Evolutionary conservation across 176 grass and related monocot species (phyloP).

Genomic region (Hordeum marinum): DNA sequence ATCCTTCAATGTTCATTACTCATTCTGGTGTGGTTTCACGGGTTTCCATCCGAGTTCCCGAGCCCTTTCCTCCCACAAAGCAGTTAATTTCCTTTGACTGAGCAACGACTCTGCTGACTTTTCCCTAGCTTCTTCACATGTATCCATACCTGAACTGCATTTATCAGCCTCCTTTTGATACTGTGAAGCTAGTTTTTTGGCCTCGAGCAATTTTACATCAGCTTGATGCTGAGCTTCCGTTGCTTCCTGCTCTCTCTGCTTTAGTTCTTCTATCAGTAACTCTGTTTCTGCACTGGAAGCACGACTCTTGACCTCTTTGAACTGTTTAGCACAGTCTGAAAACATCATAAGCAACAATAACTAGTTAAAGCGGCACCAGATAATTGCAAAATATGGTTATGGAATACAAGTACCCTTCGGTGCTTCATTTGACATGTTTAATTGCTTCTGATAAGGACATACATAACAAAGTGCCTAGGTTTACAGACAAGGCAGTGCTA

Average conservation of each 20-base stretch:
- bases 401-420: not conserved
- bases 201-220: slow-evolving; percentile 74
- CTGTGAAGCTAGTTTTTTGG: slow-evolving; percentile 83
- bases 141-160: slow-evolving; percentile 91
- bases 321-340: slow-evolving; percentile 76
- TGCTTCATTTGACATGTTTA: not conserved
- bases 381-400: not conserved
- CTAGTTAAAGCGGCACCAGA: not conserved
- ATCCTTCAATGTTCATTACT: not conserved
- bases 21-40: not conserved
- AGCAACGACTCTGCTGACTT: slow-evolving; percentile 44
- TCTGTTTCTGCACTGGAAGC: slow-evolving; percentile 72
- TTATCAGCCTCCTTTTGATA: slow-evolving; percentile 99
- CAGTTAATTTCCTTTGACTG: slow-evolving; percentile 63
- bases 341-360: not conserved
- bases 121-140: slow-evolving; percentile 82
- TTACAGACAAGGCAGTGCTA: not conserved
- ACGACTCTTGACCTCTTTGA: slow-evolving; percentile 29
- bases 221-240: slow-evolving; percentile 59
- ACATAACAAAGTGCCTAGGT: not conserved
- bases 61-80: slow-evolving; percentile 70
- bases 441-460: not conserved
- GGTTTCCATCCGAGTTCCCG: slow-evolving; percentile 64
- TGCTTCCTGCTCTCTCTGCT: slow-evolving; percentile 72
- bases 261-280: slow-evolving; percentile 73